These are phyloP conservation scores for Orbilia quercus DNA, from an alignment of 2,329 filamentous ascomycete genomes.

Conservation along the genomic window DNA sequence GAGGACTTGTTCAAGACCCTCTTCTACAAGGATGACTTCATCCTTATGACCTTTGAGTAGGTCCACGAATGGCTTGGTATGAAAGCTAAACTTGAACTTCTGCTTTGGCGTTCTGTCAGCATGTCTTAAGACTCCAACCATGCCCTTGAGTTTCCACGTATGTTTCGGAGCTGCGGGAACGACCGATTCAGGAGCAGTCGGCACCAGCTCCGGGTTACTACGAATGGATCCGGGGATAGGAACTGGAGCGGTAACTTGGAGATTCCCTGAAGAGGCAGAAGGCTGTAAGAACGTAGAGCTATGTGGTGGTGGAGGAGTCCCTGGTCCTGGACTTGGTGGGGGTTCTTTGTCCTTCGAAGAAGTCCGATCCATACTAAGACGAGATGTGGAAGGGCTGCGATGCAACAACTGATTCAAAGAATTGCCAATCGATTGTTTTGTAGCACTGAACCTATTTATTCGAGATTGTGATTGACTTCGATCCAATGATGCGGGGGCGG, in stretches of 20 bases:
- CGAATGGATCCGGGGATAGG: conserved; percentile 60
- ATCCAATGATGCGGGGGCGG: conserved; percentile 58
- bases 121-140: conserved; percentile 95
- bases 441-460: conserved; percentile 53
- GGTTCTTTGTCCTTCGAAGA: conserved; percentile 58
- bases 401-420: conserved; percentile 52
- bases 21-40: conserved; percentile 92
- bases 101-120: conserved; percentile 98
- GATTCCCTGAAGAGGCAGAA: conserved; percentile 63
- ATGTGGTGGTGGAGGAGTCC: conserved; percentile 30
- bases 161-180: conserved; percentile 82
- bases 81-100: conserved; percentile 99
- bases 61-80: conserved; percentile 94
- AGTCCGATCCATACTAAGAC: conserved; percentile 52
- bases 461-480: conserved; percentile 58
- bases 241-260: conserved; percentile 63
- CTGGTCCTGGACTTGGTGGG: conserved; percentile 38
- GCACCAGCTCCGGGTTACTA: conserved; percentile 57
- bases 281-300: conserved; percentile 60
- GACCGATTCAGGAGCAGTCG: conserved; percentile 65
- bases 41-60: conserved; percentile 94
- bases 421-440: conserved; percentile 51
- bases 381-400: conserved; percentile 52
- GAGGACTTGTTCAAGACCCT: conserved; percentile 86
- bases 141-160: conserved; percentile 97